Evolutionary conservation across 331 rosid genomes (phyloP).

Genomic region (Rosa hybrid): DNA sequence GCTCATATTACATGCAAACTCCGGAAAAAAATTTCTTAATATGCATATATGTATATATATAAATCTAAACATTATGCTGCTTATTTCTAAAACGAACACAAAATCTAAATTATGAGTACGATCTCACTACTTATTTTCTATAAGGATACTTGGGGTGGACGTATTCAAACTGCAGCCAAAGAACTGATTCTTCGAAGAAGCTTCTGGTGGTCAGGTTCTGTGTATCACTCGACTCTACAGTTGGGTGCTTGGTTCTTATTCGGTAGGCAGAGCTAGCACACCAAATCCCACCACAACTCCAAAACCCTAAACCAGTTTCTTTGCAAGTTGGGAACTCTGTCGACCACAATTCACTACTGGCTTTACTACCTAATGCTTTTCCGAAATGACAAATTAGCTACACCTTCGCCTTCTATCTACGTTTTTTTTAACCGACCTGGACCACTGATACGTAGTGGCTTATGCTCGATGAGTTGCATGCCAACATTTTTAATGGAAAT

Average conservation of each 20-base stretch:
- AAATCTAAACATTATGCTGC: too few relatives aligned
- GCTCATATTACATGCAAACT: too few relatives aligned
- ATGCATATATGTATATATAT: too few relatives aligned
- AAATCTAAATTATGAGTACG: neutral
- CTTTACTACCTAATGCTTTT: neutral
- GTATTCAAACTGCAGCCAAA: neutral
- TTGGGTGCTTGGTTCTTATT: constrained; percentile 1
- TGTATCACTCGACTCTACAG: neutral
- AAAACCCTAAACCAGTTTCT: neutral
- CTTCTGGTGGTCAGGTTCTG: constrained; percentile 17
- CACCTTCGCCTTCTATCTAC: neutral
- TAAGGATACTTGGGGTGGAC: too few relatives aligned
- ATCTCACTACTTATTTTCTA: neutral
- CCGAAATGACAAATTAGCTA: neutral
- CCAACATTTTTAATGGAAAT: neutral
- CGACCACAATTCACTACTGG: neutral
- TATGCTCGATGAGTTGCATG: neutral
- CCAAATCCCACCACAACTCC: neutral
- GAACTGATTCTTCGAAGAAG: constrained; percentile 16
- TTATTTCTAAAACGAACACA: too few relatives aligned
- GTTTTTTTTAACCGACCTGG: neutral
- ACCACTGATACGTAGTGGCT: constrained; percentile 14
- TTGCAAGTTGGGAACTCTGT: neutral
- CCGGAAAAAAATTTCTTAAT: too few relatives aligned
- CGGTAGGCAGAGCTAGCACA: constrained; percentile 11